Conservation (phyloP, 164 flowering plant species). For the Malania oleifera region DNA sequence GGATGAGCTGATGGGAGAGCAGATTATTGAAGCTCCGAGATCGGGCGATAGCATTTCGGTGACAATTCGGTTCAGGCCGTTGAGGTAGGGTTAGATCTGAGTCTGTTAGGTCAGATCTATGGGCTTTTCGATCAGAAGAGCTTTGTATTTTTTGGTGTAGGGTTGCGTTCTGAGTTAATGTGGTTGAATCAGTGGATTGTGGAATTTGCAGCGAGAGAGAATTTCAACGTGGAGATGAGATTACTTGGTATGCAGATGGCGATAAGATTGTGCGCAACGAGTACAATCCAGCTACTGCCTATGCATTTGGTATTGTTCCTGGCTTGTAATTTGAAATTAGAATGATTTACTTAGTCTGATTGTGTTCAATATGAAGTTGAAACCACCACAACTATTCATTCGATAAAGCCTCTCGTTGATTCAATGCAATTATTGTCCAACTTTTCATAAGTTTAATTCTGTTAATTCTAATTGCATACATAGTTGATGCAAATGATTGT, state of each 20-base stretch:
- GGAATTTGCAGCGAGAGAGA: conserved; percentile 75
- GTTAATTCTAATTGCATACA: background rate
- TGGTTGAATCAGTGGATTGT: conserved; percentile 15
- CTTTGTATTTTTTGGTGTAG: conserved; percentile 8
- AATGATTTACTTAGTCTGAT: background rate
- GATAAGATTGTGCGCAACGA: conserved; percentile 84
- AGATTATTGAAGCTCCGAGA: conserved; percentile 38
- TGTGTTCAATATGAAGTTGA: no score
- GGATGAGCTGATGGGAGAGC: conserved; percentile 55
- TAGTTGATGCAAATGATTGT: background rate
- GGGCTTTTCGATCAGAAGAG: conserved; percentile 11
- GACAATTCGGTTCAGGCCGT: conserved; percentile 84
- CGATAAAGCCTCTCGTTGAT: no score
- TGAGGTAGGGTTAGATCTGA: conserved; percentile 74
- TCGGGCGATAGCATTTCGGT: conserved; percentile 85
- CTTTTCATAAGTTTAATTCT: background rate
- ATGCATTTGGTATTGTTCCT: conserved; percentile 73
- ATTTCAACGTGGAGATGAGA: conserved; percentile 88
- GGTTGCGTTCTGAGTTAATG: conserved; percentile 15
- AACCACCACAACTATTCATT: no score
- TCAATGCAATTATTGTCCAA: background rate
- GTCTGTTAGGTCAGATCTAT: conserved; percentile 33
- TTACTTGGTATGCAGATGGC: conserved; percentile 92
- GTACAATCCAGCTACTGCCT: conserved; percentile 80
- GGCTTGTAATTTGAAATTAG: conserved; percentile 8